These are phyloP conservation scores for Hymenoscyphus infarciens DNA, from an alignment of 2,329 filamentous ascomycete genomes.

Conservation along the genomic window DNA sequence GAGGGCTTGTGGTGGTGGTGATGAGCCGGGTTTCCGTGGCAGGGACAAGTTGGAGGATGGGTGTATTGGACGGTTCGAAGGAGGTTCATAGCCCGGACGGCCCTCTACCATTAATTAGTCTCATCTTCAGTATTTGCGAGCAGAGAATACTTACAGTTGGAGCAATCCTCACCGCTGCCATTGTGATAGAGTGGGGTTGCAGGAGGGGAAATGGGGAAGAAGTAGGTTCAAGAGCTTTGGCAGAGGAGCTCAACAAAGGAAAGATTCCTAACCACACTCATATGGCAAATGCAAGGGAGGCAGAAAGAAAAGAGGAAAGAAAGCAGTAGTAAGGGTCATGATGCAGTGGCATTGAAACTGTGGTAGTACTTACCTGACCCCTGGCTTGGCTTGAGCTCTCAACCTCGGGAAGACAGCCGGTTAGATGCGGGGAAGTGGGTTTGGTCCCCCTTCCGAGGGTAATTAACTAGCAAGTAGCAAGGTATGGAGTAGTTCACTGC, in stretches of 20 bases:
- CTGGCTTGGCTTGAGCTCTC: not conserved
- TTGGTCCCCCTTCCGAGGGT: too few relatives aligned
- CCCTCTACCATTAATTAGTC: conserved; percentile 40
- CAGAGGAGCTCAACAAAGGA: not conserved
- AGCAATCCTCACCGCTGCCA: conserved; percentile 31
- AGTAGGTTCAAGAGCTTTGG: not conserved
- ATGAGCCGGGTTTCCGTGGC: conserved; percentile 83
- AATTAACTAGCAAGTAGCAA: too few relatives aligned
- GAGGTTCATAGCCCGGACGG: conserved; percentile 64
- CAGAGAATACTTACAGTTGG: conserved; percentile 27
- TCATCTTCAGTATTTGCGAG: too few relatives aligned
- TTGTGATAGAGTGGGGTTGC: conserved; percentile 9
- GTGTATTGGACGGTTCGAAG: conserved; percentile 89
- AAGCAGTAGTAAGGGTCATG: not conserved
- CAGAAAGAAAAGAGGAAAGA: not conserved
- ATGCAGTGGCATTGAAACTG: not conserved
- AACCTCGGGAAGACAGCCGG: not conserved
- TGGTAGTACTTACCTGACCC: not conserved
- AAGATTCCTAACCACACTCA: not conserved
- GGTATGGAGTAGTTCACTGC: too few relatives aligned
- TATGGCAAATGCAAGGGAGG: not conserved
- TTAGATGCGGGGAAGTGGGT: conserved; percentile 1
- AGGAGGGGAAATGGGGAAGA: not conserved
- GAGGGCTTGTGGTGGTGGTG: conserved; percentile 56
- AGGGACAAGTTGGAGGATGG: conserved; percentile 84